These are phyloP conservation scores for Orbilia blumenaviensis DNA, from an alignment of 2,329 filamentous ascomycete species.

Conservation along the genomic window DNA sequence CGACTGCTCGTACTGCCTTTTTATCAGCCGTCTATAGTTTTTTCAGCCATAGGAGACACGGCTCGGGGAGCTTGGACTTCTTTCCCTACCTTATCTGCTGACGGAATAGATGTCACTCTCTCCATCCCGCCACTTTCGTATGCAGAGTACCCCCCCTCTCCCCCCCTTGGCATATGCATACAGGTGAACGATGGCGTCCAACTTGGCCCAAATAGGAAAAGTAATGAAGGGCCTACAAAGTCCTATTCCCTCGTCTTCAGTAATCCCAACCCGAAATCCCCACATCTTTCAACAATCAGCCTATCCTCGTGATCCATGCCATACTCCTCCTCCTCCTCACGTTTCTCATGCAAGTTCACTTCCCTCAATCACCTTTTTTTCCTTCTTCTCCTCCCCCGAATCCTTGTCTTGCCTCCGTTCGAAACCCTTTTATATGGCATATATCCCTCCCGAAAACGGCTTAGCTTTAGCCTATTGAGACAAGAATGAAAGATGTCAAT, in stretches of 20 bases:
- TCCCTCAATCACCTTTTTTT: slow-evolving; percentile 2
- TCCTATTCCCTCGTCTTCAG: slow-evolving; percentile 1
- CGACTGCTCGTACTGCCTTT: slow-evolving; percentile 14
- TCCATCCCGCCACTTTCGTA: slow-evolving; percentile 25
- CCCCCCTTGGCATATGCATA: slow-evolving; percentile 39
- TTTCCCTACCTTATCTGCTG: slow-evolving; percentile 16
- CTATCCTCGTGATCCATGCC: slow-evolving; percentile 49
- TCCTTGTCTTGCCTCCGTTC: slow-evolving; percentile 14
- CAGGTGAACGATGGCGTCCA: slow-evolving; percentile 9
- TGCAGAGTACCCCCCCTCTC: slow-evolving; percentile 23
- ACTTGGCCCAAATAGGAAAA: slow-evolving; percentile 27
- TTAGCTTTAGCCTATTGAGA: slow-evolving; percentile 48
- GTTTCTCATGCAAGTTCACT: slow-evolving; percentile 30
- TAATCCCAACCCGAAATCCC: slow-evolving; percentile 1
- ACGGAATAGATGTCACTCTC: slow-evolving; percentile 3
- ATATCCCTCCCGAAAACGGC: slow-evolving; percentile 23
- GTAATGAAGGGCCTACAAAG: slow-evolving; percentile 19
- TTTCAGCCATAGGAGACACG: slow-evolving; percentile 44
- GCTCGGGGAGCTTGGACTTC: slow-evolving; percentile 36
- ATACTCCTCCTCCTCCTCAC: no score
- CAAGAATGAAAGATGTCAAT: slow-evolving; percentile 1
- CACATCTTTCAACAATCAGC: slow-evolving; percentile 40
- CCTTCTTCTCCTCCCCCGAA: not conserved
- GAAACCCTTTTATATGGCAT: slow-evolving; percentile 8
- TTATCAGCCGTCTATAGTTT: slow-evolving; percentile 47